These are phyloP conservation scores for Lentinula sp. DNA, from an alignment of 768 basidiomycete genomes.

Conservation along the genomic window DNA sequence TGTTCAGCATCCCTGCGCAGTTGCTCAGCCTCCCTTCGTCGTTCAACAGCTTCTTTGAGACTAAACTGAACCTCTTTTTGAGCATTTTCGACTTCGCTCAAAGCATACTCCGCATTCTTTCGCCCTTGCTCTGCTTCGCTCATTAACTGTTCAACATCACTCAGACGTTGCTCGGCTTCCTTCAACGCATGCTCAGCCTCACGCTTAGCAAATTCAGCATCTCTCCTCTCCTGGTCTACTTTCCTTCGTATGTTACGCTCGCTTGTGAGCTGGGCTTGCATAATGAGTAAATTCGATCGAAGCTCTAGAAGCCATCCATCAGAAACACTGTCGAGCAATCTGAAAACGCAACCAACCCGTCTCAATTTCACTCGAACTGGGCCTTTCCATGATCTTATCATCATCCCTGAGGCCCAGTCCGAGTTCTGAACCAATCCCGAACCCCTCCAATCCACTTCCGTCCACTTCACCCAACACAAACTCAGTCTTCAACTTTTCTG, in stretches of 20 bases:
- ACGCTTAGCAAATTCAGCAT: neutral
- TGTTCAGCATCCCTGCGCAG: neutral
- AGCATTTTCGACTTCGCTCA: neutral
- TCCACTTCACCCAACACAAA: constrained; percentile 2
- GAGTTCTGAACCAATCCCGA: neutral
- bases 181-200: neutral
- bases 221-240: neutral
- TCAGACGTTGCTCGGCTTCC: neutral
- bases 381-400: neutral
- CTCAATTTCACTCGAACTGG: neutral
- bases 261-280: neutral
- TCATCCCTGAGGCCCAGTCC: neutral
- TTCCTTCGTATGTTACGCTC: neutral
- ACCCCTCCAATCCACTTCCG: neutral
- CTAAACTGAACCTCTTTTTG: neutral
- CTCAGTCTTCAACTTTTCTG: neutral
- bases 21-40: neutral
- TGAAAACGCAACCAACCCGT: neutral
- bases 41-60: neutral
- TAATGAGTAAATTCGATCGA: neutral
- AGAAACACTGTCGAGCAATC: neutral
- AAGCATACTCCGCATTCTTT: neutral
- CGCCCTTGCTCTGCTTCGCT: neutral
- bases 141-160: neutral
- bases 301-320: neutral